Conservation (phyloP, 2,329 filamentous ascomycete genomes). For the Rugonectria rugulosa region DNA sequence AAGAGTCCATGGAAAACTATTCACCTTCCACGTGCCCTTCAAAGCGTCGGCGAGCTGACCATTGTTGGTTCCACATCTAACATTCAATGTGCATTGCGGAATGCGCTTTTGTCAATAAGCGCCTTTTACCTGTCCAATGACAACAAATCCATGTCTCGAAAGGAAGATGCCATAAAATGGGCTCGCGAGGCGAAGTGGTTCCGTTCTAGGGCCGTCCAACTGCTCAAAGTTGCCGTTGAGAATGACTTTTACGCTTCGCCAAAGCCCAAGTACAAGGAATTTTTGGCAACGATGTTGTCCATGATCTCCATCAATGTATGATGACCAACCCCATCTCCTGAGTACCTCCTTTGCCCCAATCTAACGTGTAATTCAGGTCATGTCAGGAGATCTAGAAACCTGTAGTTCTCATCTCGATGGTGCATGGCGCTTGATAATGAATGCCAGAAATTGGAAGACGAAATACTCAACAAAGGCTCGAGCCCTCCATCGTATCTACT, state of each 20-base stretch:
- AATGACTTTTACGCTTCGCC: slow-evolving; percentile 23
- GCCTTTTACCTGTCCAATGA: slow-evolving; percentile 37
- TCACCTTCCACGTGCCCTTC: slow-evolving; percentile 34
- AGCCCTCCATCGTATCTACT: slow-evolving; percentile 36
- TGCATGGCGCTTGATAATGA: slow-evolving; percentile 28
- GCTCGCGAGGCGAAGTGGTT: slow-evolving; percentile 21
- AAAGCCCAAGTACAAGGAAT: slow-evolving; percentile 38
- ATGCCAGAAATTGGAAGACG: slow-evolving; percentile 27
- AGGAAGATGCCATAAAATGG: slow-evolving; percentile 31
- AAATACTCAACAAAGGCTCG: slow-evolving; percentile 28
- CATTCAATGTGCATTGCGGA: slow-evolving; percentile 33
- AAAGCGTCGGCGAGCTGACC: slow-evolving; percentile 36
- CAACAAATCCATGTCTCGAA: slow-evolving; percentile 10
- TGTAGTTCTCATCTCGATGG: slow-evolving; percentile 36
- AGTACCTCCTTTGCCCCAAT: neutral
- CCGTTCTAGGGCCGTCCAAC: slow-evolving; percentile 28
- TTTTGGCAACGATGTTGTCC: slow-evolving; percentile 38
- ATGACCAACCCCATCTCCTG: neutral
- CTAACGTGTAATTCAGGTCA: slow-evolving; percentile 27
- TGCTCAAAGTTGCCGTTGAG: slow-evolving; percentile 35
- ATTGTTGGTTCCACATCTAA: slow-evolving; percentile 30
- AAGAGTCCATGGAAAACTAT: slow-evolving; percentile 41
- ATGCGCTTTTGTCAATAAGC: slow-evolving; percentile 37
- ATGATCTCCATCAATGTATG: slow-evolving; percentile 40
- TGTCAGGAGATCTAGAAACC: slow-evolving; percentile 36